These are phyloP conservation scores for Aspergillus vadensis DNA, from an alignment of 2,329 filamentous ascomycete genomes.

Conservation along the genomic window DNA sequence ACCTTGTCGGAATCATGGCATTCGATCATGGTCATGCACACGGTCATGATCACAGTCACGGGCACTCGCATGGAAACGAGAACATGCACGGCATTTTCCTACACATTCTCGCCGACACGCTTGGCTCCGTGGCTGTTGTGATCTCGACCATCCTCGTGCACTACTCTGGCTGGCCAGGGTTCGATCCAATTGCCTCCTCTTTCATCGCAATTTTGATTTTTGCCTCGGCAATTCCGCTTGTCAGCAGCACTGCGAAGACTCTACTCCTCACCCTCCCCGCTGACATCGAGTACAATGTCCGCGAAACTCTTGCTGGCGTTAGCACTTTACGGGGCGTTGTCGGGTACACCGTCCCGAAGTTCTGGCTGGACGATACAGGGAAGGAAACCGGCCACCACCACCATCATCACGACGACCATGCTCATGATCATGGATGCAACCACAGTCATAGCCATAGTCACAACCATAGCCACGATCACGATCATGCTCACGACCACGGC, in stretches of 20 bases:
- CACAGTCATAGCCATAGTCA: slow-evolving; percentile 35
- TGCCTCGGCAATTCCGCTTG: slow-evolving; percentile 84
- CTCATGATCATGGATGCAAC: slow-evolving; percentile 32
- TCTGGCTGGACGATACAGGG: slow-evolving; percentile 80
- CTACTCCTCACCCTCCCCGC: slow-evolving; percentile 83
- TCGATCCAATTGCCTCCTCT: slow-evolving; percentile 92
- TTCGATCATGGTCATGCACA: slow-evolving; percentile 68
- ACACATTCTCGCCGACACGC: slow-evolving; percentile 90
- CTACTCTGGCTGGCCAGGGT: slow-evolving; percentile 85
- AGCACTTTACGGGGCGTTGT: slow-evolving; percentile 80
- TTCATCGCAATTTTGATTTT: slow-evolving; percentile 93
- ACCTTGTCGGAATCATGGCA: slow-evolving; percentile 85
- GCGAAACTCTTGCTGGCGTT: slow-evolving; percentile 82
- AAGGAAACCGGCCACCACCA: slow-evolving; percentile 37
- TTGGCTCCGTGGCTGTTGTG: slow-evolving; percentile 93
- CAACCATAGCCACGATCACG: slow-evolving; percentile 29
- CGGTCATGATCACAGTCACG: slow-evolving; percentile 51
- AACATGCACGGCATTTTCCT: slow-evolving; percentile 99
- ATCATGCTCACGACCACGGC: slow-evolving; percentile 32
- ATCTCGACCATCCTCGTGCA: slow-evolving; percentile 86
- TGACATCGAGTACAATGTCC: slow-evolving; percentile 81
- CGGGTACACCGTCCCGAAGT: slow-evolving; percentile 82
- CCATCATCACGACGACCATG: too few relatives aligned
- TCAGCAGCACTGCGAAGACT: slow-evolving; percentile 78
- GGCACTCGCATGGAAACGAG: slow-evolving; percentile 73